These are phyloP conservation scores for Auriscalpium microsporum DNA, from an alignment of 768 basidiomycete species.

Conservation along the genomic window DNA sequence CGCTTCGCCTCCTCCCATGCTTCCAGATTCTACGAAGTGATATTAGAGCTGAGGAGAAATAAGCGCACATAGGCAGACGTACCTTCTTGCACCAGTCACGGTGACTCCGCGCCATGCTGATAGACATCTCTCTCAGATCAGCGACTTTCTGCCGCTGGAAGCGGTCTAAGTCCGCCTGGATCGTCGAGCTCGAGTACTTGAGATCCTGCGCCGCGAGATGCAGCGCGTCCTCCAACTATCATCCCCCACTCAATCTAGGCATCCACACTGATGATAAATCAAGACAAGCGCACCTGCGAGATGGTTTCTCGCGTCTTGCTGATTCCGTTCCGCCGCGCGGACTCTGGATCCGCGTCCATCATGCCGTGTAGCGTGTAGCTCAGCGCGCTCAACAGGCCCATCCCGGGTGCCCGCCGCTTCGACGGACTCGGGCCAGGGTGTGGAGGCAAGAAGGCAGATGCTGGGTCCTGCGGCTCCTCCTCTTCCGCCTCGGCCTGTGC, in stretches of 20 bases:
- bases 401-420: slow-evolving; percentile 58
- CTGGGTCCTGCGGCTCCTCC: slow-evolving; percentile 25
- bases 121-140: slow-evolving; percentile 89
- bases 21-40: slow-evolving; percentile 69
- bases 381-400: slow-evolving; percentile 83
- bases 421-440: slow-evolving; percentile 74
- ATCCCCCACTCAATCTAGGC: not conserved
- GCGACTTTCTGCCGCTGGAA: slow-evolving; percentile 99
- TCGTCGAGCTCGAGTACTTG: slow-evolving; percentile 92
- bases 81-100: slow-evolving; percentile 98
- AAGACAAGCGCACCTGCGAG: slow-evolving; percentile 59
- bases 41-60: not conserved
- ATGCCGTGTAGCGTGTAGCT: slow-evolving; percentile 94
- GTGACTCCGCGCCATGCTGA: slow-evolving; percentile 83
- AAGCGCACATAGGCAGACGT: slow-evolving; percentile 3
- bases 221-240: slow-evolving; percentile 88
- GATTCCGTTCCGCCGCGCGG: slow-evolving; percentile 85
- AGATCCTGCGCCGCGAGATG: slow-evolving; percentile 90
- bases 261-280: not conserved
- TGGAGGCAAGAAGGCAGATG: slow-evolving; percentile 53
- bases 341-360: slow-evolving; percentile 99
- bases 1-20: slow-evolving; percentile 95
- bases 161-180: slow-evolving; percentile 94
- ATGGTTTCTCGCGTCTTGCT: slow-evolving; percentile 92
- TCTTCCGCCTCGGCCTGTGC: slow-evolving; percentile 24